Conservation (phyloP, 352 stramenopile genomes). For the Pythium folliculosum region DNA sequence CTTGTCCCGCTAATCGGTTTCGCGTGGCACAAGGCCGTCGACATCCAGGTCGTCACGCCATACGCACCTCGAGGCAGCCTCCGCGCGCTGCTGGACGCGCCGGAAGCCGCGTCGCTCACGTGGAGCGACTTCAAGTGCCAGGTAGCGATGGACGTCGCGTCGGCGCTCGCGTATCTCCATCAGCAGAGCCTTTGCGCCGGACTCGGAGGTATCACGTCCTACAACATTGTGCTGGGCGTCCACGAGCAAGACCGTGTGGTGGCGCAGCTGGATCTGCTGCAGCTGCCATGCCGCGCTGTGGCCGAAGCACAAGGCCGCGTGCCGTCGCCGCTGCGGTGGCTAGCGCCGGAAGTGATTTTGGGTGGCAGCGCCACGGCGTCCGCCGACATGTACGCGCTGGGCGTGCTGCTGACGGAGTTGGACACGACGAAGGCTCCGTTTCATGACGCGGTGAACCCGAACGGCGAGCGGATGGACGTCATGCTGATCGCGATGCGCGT, state of each 20-base stretch:
- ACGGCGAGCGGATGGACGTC: conserved; percentile 62
- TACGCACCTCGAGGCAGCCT: conserved; percentile 15
- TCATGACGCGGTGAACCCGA: conserved; percentile 61
- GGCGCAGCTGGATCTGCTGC: not conserved
- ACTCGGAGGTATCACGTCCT: not conserved
- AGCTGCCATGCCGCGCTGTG: not conserved
- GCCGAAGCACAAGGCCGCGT: not conserved
- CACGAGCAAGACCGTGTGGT: not conserved
- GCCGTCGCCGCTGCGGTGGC: conserved; percentile 46
- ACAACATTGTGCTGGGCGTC: not conserved
- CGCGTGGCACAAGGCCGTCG: not conserved
- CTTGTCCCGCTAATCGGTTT: not conserved
- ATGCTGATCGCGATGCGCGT: conserved; percentile 67
- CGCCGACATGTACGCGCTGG: conserved; percentile 37
- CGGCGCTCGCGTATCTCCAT: not conserved
- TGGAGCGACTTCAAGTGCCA: conserved; percentile 46
- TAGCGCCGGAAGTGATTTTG: conserved; percentile 35
- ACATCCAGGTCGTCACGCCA: not conserved
- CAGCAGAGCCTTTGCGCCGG: not conserved
- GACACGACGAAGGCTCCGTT: conserved; percentile 68
- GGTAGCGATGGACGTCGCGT: conserved; percentile 4
- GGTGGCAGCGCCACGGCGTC: not conserved
- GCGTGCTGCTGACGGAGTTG: conserved; percentile 57
- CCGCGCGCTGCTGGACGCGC: conserved; percentile 52
- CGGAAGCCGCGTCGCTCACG: conserved; percentile 39